These are phyloP conservation scores for Endoconidiophora laricicola DNA, from an alignment of 2,329 filamentous ascomycete genomes.

Conservation along the genomic window DNA sequence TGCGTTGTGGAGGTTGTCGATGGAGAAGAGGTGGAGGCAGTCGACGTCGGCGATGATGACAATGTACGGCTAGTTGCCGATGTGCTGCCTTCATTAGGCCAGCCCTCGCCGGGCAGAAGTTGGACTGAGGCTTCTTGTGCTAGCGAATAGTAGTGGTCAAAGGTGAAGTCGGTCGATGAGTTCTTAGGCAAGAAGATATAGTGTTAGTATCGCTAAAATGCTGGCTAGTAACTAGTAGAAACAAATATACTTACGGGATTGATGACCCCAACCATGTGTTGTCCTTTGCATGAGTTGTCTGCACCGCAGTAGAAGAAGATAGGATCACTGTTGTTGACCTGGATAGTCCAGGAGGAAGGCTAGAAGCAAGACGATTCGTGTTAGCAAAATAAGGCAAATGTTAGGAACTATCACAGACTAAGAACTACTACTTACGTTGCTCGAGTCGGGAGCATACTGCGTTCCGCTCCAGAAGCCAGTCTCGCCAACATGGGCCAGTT, in stretches of 20 bases:
- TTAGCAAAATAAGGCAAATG: background rate
- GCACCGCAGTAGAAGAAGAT: constrained; percentile 58
- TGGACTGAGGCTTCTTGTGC: constrained; percentile 33
- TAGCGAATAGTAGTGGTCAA: constrained; percentile 29
- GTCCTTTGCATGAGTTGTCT: constrained; percentile 42
- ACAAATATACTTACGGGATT: constrained; percentile 38
- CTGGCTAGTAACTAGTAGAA: background rate
- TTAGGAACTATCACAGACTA: background rate
- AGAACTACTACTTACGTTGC: constrained; percentile 24
- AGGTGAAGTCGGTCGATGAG: constrained; percentile 20
- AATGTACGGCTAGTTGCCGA: constrained; percentile 10
- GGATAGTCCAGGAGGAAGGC: constrained; percentile 26
- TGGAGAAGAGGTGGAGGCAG: constrained; percentile 13
- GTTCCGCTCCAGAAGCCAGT: constrained; percentile 38
- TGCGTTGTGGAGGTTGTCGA: constrained; percentile 11
- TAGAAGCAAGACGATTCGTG: constrained; percentile 13
- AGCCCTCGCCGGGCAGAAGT: constrained; percentile 38
- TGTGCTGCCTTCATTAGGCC: constrained; percentile 31
- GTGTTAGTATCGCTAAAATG: constrained; percentile 8
- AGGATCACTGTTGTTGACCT: constrained; percentile 42
- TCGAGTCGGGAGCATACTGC: constrained; percentile 27
- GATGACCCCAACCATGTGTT: constrained; percentile 61
- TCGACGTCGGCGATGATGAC: constrained; percentile 6
- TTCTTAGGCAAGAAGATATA: background rate
- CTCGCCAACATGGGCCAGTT: constrained; percentile 30